These are phyloP conservation scores for Mastigamoeba balamuthi DNA, from an alignment of 78 protist genomes.

Conservation along the genomic window DNA sequence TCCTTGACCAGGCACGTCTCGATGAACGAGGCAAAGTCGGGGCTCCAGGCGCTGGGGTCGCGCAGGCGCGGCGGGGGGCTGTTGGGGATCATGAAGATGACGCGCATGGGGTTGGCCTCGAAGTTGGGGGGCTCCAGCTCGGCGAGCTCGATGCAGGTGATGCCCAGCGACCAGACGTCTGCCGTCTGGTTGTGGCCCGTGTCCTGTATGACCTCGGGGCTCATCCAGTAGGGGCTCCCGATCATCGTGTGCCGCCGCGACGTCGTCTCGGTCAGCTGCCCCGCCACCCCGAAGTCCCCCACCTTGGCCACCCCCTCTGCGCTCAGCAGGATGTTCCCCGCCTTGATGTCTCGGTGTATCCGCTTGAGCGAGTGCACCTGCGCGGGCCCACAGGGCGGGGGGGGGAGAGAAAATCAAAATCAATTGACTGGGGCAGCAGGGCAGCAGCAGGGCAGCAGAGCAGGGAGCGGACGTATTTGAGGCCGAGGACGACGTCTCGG, in stretches of 20 bases:
- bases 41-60: background rate
- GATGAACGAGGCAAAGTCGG: background rate
- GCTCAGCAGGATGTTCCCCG: conserved; percentile 77
- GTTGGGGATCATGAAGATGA: background rate
- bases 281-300: conserved; percentile 84
- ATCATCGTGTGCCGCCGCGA: conserved; percentile 53
- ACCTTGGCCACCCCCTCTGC: conserved; percentile 53
- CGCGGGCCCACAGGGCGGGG: background rate
- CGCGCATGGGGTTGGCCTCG: conserved; percentile 41
- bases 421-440: background rate
- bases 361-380: background rate
- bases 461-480: background rate
- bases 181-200: background rate
- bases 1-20: conserved; percentile 29
- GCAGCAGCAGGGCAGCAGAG: background rate
- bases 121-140: conserved; percentile 55
- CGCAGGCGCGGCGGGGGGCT: background rate
- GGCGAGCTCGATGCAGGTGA: conserved; percentile 76
- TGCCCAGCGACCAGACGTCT: conserved; percentile 81
- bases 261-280: conserved; percentile 6
- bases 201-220: conserved; percentile 52
- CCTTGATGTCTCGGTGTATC: too few species aligned
- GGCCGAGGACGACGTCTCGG: background rate
- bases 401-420: background rate
- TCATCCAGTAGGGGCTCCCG: conserved; percentile 80